phyloP scores from a whole-genome alignment of 768 basidiomycete species.

The Tulasnella sp. region DNA sequence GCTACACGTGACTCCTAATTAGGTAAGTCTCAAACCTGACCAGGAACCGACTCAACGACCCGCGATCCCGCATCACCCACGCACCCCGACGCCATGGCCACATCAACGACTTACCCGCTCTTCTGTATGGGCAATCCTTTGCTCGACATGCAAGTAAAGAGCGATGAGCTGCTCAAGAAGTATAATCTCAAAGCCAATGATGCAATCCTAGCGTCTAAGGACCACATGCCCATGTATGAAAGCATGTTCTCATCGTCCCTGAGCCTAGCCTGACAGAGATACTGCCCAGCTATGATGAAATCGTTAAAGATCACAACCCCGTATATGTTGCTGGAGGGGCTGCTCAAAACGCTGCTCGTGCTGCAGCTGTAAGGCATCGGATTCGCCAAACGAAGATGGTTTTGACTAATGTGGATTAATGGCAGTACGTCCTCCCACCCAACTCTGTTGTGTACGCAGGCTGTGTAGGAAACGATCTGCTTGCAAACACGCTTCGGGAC shows the following conservation, averaged over 20 bases:
- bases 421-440: conserved; percentile 86
- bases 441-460: conserved; percentile 90
- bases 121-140: conserved; percentile 96
- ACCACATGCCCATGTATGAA: conserved; percentile 79
- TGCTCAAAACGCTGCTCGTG: conserved; percentile 93
- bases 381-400: conserved; percentile 26
- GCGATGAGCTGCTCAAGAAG: conserved; percentile 79
- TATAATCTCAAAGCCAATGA: conserved; percentile 91
- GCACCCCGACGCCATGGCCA: not conserved
- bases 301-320: conserved; percentile 63
- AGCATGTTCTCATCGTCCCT: not conserved
- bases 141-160: conserved; percentile 91
- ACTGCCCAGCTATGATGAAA: conserved; percentile 72
- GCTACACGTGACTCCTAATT: conserved; percentile 13
- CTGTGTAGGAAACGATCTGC: conserved; percentile 88
- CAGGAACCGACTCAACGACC: conserved; percentile 11
- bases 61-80: not conserved
- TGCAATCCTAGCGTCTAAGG: conserved; percentile 88
- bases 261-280: not conserved
- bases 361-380: conserved; percentile 71
- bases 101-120: conserved; percentile 47
- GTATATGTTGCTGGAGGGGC: conserved; percentile 97
- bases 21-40: not conserved
- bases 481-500: conserved; percentile 78
- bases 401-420: not conserved